These are phyloP conservation scores for Trifolium pratense DNA, from an alignment of 306 rosid genomes.

Conservation along the genomic window DNA sequence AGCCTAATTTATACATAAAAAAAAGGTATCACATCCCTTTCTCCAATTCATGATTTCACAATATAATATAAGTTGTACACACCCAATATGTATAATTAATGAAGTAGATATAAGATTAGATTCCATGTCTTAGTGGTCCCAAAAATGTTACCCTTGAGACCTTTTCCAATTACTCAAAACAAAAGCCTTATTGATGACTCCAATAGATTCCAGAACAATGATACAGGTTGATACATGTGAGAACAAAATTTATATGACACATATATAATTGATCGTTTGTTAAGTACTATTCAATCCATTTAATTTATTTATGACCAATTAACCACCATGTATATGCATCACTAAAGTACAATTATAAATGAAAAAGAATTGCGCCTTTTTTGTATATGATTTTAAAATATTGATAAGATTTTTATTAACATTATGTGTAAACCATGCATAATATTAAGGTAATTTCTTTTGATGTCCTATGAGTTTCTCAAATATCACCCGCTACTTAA, in stretches of 20 bases:
- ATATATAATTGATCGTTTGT: conserved; percentile 13
- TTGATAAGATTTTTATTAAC: background rate
- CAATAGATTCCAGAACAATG: conserved; percentile 41
- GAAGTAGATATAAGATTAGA: conserved; percentile 31
- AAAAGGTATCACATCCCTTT: conserved; percentile 37
- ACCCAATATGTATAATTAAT: conserved; percentile 17
- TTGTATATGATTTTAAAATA: background rate
- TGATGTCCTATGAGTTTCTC: no score
- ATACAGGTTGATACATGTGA: conserved; percentile 34
- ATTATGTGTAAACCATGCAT: conserved; percentile 29
- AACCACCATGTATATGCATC: conserved; percentile 31
- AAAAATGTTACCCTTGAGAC: conserved; percentile 16
- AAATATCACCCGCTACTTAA: no score
- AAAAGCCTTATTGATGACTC: conserved; percentile 38
- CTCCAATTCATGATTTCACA: conserved; percentile 17
- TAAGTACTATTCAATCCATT: conserved; percentile 17
- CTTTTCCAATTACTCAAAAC: conserved; percentile 42
- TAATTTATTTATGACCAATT: conserved; percentile 16
- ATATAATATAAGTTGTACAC: conserved; percentile 30
- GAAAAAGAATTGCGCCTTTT: conserved; percentile 18
- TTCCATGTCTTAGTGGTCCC: conserved; percentile 43
- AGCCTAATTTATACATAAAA: conserved; percentile 20
- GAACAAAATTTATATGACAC: conserved; percentile 41
- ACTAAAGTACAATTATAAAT: conserved; percentile 12
- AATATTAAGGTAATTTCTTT: no score